Evolutionary conservation across 805 yeast genomes (phyloP), one percentile per base, ranked within the genome.

Genomic region (Wickerhamomyces sydowiorum): DNA sequence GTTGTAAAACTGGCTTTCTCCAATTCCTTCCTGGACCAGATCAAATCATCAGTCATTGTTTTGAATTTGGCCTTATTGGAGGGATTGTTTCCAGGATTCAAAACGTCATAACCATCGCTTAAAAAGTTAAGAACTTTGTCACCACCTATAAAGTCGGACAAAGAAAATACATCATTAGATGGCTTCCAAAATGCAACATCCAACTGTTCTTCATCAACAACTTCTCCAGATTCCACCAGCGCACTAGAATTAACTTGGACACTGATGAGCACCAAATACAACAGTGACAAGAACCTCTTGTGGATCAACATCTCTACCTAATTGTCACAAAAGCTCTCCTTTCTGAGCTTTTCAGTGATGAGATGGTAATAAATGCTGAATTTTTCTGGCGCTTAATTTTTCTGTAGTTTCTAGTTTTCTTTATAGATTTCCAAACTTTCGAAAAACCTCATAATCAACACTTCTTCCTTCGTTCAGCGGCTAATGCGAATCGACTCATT

Each of bases 31-130:
- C 55, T 48, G 27, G 42, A 52, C 13, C 38, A 38, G 22, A 47
- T 55, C 23, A 53, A 38, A 20, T 53, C 53, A 5, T 45, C 40
- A 1, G 52, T 46, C 20, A 54, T 41, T 8, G 36, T n/a, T 34
- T 48, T 52, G 12, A 55, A 37, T 29, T 45, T 44, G 10, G 39
- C 45, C 12, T 41, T 7, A 46, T 48, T 10, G 41, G 8, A 31
- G 50, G 55, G 27, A 49, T 47, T 3, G 30, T 18, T 6, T 30
- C 43, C 13, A 52, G 22, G 46, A 19, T 27, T 19, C 15, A 41
- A 22, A 25, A 46, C 25, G 18, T 40, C 41, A 25, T 48, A 7
- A 12, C 7, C 38, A 3, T 36, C 38, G 17, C 17, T 36, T 5
- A 24, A 12, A 15, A 20, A 18, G 5, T 10, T 5, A 17, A 25